Base-by-base conservation (phyloP, 139 green algal species). In the Yamagishiella unicocca region DNA sequence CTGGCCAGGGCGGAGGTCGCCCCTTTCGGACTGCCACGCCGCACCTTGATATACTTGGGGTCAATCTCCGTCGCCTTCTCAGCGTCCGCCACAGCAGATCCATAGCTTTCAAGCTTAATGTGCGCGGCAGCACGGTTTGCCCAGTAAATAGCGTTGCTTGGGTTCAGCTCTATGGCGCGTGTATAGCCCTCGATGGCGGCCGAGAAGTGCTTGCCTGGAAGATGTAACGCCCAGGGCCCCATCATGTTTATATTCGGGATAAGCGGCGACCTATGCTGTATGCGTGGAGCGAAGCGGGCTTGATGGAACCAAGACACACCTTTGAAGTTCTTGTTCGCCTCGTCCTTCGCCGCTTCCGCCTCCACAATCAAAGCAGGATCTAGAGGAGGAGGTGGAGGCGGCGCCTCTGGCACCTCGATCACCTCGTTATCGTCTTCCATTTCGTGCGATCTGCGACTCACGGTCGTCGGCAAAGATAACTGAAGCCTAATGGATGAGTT, bases 61-160 rank as follows among this genome's bases (percentile, higher is more conserved):
- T 99, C 95, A 25, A 97, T 55, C 31, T 98, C 94, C 24, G 99
- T 95, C 4, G 97, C 96, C 58, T 94, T 90, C 19, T 90, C 95
- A 21, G 96, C 96, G 93, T 99, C 98, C n/a, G 90, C 87, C 2
- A 99, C 88, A 24, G 98, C 98, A 64, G 91, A 91, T 42, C 96
- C 98, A 92, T 97, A 99, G 66, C 97, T 94, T 89, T 99, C 98
- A 0, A 99, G 88, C 67, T 94, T 93, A 8, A 92, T 92, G 88
- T 99, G 93, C 5, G 96, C 95, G 78, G 98, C 96, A 0, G 98
- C 95, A 9, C 98, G 90, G 93, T 99, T 99, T 35, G 91, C 87
- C 33, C 92, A 98, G 62, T 97, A 96, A 2, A 98, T 90, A 17
- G 96, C 94, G 66, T 95, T 97, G 67, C 84, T 83, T 0, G 94